Conservation (phyloP, 2,329 filamentous ascomycete species). For the Trichothecium roseum region DNA sequence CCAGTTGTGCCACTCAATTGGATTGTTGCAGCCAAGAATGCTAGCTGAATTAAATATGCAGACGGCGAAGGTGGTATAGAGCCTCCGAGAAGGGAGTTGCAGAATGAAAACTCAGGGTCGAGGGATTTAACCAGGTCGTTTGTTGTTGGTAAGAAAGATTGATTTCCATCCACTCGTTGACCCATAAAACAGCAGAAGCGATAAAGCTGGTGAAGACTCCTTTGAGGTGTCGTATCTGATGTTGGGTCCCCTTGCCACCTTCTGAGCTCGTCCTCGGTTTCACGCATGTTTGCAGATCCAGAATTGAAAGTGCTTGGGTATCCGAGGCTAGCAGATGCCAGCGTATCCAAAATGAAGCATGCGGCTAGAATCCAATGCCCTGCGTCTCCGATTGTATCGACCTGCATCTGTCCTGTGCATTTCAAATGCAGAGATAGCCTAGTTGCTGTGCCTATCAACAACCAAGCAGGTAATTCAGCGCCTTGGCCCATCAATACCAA, state of each 20-base stretch:
- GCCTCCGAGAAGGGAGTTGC: slow-evolving; percentile 25
- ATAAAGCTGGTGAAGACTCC: slow-evolving; percentile 31
- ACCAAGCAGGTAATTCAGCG: slow-evolving; percentile 48
- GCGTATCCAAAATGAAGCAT: slow-evolving; percentile 52
- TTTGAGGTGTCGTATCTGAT: slow-evolving; percentile 20
- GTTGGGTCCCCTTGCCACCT: slow-evolving; percentile 5
- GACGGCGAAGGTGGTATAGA: slow-evolving; percentile 22
- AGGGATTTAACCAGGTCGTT: slow-evolving; percentile 21
- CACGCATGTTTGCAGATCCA: slow-evolving; percentile 22
- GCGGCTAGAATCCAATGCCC: slow-evolving; percentile 27
- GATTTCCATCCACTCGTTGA: slow-evolving; percentile 5
- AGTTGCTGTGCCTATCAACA: slow-evolving; percentile 54
- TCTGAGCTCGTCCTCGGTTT: slow-evolving; percentile 7
- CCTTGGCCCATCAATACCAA: slow-evolving; percentile 52
- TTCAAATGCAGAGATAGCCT: slow-evolving; percentile 24
- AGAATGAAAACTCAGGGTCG: slow-evolving; percentile 24
- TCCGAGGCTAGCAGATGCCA: slow-evolving; percentile 41
- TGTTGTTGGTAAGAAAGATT: no score
- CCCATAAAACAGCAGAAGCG: slow-evolving; percentile 24
- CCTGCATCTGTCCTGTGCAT: slow-evolving; percentile 1
- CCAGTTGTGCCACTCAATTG: slow-evolving; percentile 15
- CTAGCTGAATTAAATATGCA: slow-evolving; percentile 24
- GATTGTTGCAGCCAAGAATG: slow-evolving; percentile 25
- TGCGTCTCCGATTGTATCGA: background rate
- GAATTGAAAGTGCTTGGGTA: slow-evolving; percentile 37